These are phyloP conservation scores for Aureobasidium melanogenum DNA, from an alignment of 2,329 filamentous ascomycete species.

Conservation along the genomic window DNA sequence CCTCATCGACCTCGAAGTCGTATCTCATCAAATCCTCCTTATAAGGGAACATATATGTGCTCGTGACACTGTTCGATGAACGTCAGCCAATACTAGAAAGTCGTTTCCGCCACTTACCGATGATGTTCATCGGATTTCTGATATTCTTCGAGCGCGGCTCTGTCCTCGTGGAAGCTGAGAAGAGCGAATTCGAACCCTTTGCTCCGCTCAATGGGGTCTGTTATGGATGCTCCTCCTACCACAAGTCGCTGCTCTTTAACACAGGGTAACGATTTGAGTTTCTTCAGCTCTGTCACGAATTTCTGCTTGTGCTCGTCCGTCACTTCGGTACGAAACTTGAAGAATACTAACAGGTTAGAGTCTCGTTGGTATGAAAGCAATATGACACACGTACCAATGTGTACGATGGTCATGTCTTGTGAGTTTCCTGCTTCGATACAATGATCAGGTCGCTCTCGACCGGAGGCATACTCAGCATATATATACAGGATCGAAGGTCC, in stretches of 20 bases:
- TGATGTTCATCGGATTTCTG: conserved; percentile 47
- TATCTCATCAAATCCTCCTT: conserved; percentile 46
- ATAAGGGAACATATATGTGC: conserved; percentile 43
- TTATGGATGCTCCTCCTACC: conserved; percentile 46
- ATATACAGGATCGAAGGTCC: background rate
- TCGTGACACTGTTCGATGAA: conserved; percentile 37
- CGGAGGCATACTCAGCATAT: background rate
- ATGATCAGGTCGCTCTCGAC: background rate
- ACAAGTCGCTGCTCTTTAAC: conserved; percentile 41
- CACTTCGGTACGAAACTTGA: conserved; percentile 41
- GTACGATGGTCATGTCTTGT: background rate
- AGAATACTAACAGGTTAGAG: conserved; percentile 32
- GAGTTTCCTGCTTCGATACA: background rate
- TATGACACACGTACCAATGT: background rate
- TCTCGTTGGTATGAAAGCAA: background rate
- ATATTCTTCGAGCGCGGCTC: conserved; percentile 40
- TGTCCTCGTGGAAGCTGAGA: conserved; percentile 43
- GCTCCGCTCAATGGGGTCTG: conserved; percentile 42
- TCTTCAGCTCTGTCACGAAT: conserved; percentile 41
- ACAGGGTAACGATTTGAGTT: conserved; percentile 39
- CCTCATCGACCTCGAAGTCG: conserved; percentile 44
- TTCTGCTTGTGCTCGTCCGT: conserved; percentile 33
- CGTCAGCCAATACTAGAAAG: background rate
- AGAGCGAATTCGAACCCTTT: conserved; percentile 46
- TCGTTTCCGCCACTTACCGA: conserved; percentile 25